These are phyloP conservation scores for Aspergillus alliaceus DNA, from an alignment of 2,329 filamentous ascomycete species.

Conservation along the genomic window DNA sequence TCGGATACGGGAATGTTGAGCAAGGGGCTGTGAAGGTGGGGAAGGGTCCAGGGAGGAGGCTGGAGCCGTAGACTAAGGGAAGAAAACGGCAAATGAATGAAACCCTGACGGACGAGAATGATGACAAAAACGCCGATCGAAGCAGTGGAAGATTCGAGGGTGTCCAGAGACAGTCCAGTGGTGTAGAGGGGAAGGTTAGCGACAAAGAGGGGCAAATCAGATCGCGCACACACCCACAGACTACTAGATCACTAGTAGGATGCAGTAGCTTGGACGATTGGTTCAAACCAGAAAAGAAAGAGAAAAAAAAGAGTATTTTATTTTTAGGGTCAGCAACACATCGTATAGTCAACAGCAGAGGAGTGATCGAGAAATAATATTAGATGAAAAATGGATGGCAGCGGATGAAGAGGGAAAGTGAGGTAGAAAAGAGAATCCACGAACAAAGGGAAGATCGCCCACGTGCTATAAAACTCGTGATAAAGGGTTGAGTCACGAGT, in stretches of 20 bases:
- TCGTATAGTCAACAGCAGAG: background rate
- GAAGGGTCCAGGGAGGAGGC: slow-evolving; percentile 1
- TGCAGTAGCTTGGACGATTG: background rate
- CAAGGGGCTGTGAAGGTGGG: slow-evolving; percentile 2
- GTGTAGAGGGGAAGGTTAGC: background rate
- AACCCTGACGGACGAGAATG: background rate
- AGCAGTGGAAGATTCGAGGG: background rate
- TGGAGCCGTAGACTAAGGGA: background rate
- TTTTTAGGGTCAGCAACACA: background rate
- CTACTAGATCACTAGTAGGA: background rate
- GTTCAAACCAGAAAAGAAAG: no score
- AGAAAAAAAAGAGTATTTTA: background rate
- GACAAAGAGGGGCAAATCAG: background rate
- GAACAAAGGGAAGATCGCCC: slow-evolving; percentile 3
- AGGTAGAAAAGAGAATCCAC: background rate
- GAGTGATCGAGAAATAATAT: background rate
- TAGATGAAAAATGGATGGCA: background rate
- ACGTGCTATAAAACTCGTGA: slow-evolving; percentile 16
- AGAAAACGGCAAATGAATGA: background rate
- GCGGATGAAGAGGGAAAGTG: background rate
- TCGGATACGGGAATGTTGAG: background rate
- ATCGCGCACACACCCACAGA: background rate
- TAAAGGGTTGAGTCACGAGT: background rate
- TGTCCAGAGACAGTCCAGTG: background rate
- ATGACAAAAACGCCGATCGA: background rate